A percentile compares a stretch with the other conserved stretches of the same genome.
Evolutionary conservation across 768 basidiomycete species (phyloP).

Genomic region (Leccinum olivaceopallidum): DNA sequence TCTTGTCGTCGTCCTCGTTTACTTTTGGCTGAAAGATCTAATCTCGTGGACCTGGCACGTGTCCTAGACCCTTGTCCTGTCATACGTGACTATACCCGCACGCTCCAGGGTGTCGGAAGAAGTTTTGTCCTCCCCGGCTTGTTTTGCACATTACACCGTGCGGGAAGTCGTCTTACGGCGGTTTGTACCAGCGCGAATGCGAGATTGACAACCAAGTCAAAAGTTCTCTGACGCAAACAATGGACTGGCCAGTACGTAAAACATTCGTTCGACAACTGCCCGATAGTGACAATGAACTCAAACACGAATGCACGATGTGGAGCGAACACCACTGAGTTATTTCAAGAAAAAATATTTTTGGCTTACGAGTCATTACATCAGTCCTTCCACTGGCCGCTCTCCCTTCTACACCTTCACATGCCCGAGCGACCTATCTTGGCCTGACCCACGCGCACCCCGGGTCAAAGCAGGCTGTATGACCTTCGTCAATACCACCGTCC

Average conservation of each 20-base stretch:
- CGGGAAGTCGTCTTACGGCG: constrained; percentile 82
- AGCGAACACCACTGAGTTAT: neutral
- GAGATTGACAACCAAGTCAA: constrained; percentile 51
- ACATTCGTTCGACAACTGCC: neutral
- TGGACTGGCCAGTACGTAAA: neutral
- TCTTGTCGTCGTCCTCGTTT: constrained; percentile 42
- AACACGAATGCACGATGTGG: neutral
- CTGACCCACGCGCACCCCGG: neutral
- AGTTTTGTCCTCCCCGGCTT: constrained; percentile 67
- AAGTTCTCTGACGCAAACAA: neutral
- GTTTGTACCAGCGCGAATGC: constrained; percentile 91
- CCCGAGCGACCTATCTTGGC: constrained; percentile 7
- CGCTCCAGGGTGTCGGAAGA: constrained; percentile 51
- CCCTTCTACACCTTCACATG: neutral
- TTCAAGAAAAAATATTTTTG: constrained; percentile 8
- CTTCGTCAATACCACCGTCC: neutral
- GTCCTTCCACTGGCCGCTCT: neutral
- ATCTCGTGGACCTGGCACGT: constrained; percentile 5
- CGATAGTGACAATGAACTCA: neutral
- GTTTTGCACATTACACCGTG: constrained; percentile 74
- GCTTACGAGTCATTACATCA: constrained; percentile 20
- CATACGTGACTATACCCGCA: constrained; percentile 92
- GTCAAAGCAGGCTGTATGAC: neutral
- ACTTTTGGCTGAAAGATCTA: neutral
- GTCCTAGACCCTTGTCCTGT: constrained; percentile 79